A percentile compares a stretch with the other conserved stretches of the same genome.
phyloP scores from a whole-genome alignment of 139 green algal species.

The Chlorella ohadii region DNA sequence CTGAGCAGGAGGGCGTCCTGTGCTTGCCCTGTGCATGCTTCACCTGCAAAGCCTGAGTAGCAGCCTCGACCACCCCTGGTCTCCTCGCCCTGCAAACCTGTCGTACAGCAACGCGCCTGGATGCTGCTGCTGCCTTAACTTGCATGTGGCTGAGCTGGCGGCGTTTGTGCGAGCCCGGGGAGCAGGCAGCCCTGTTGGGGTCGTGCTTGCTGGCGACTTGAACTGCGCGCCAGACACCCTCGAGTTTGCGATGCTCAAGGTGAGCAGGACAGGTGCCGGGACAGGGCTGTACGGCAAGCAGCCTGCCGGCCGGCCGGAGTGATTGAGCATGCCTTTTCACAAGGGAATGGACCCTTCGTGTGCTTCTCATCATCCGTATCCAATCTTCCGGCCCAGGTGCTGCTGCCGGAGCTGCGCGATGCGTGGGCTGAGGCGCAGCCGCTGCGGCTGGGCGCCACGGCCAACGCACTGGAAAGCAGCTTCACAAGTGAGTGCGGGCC shows the following conservation, averaged over 20 bases:
- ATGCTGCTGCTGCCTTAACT: background rate
- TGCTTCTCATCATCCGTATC: background rate
- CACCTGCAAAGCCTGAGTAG: background rate
- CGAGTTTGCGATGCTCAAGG: slow-evolving; percentile 51
- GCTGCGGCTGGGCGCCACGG: slow-evolving; percentile 47
- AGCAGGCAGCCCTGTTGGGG: background rate
- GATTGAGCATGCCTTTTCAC: background rate
- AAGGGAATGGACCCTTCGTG: no score
- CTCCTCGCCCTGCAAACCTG: no score
- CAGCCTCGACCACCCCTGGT: no score
- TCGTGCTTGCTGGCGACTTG: slow-evolving; percentile 55
- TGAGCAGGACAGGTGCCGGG: no score
- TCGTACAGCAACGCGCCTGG: no score
- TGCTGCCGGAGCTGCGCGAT: slow-evolving; percentile 49
- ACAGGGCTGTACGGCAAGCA: background rate
- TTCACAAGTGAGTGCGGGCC: slow-evolving; percentile 32
- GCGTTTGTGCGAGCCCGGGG: slow-evolving; percentile 22
- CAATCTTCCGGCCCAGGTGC: background rate
- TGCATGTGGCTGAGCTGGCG: slow-evolving; percentile 56
- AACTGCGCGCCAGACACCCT: slow-evolving; percentile 53
- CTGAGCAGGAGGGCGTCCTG: no score
- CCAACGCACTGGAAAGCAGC: slow-evolving; percentile 51
- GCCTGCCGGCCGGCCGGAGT: no score
- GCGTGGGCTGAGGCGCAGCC: slow-evolving; percentile 30
- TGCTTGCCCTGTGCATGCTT: no score